A percentile compares a stretch with the other conserved stretches of the same genome.
Conservation (phyloP, 768 basidiomycete genomes). For the Clitopilus passeckerianus region DNA sequence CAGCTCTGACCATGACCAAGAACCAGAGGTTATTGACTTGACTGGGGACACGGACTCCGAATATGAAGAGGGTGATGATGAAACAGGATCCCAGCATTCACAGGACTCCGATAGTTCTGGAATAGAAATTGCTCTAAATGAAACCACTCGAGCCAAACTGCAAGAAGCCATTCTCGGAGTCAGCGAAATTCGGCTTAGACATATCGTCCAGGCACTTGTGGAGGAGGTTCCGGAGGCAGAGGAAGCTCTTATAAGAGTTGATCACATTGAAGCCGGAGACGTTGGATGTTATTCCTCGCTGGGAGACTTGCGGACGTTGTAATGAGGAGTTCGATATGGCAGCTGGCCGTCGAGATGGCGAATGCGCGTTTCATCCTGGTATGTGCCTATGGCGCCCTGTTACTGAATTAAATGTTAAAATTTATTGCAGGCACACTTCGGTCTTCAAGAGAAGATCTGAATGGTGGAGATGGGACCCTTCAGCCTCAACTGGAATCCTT, state of each 20-base stretch:
- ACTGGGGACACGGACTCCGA: slow-evolving; percentile 33
- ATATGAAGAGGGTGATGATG: slow-evolving; percentile 16
- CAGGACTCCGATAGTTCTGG: slow-evolving; percentile 25
- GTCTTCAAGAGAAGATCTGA: background rate
- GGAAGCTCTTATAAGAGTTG: slow-evolving; percentile 36
- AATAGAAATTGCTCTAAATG: slow-evolving; percentile 31
- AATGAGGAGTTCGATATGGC: slow-evolving; percentile 42
- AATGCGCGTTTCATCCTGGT: slow-evolving; percentile 52
- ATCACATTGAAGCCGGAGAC: slow-evolving; percentile 31
- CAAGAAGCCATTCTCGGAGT: slow-evolving; percentile 35
- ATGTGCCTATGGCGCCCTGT: slow-evolving; percentile 7
- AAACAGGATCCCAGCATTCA: slow-evolving; percentile 11
- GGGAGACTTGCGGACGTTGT: slow-evolving; percentile 44
- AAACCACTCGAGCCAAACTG: slow-evolving; percentile 35
- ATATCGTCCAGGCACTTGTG: slow-evolving; percentile 31
- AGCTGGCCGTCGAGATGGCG: slow-evolving; percentile 26
- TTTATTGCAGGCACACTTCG: background rate
- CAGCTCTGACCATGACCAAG: slow-evolving; percentile 18
- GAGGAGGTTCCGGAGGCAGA: slow-evolving; percentile 36
- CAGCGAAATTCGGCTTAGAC: slow-evolving; percentile 38
- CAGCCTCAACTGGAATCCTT: slow-evolving; percentile 41
- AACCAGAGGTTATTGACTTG: slow-evolving; percentile 38
- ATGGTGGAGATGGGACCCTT: background rate
- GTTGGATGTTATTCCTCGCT: slow-evolving; percentile 32
- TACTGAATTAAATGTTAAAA: background rate